Conservation (phyloP, 1,139 yeast genomes). For the Pichia sp. region DNA sequence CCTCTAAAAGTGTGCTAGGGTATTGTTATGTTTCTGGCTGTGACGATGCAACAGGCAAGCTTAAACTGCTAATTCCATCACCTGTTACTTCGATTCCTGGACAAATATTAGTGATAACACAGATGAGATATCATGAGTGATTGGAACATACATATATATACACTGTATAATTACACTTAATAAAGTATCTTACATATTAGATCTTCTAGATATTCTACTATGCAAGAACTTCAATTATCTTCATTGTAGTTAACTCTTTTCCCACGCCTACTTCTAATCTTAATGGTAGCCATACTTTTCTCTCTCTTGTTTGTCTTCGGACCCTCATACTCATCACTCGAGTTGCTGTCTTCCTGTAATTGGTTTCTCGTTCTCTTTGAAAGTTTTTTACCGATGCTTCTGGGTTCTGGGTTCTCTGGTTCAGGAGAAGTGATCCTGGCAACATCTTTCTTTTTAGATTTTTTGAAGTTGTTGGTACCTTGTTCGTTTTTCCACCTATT, state of each 20-base stretch:
- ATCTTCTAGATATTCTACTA: not conserved
- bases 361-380: not conserved
- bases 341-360: constrained; percentile 2
- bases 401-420: not conserved
- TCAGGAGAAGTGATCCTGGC: not conserved
- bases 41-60: constrained; percentile 62
- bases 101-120: constrained; percentile 62
- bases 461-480: not conserved
- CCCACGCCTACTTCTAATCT: constrained; percentile 9
- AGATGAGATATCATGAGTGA: constrained; percentile 65
- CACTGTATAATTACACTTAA: constrained; percentile 1
- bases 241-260: constrained; percentile 13
- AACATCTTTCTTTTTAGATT: constrained; percentile 5
- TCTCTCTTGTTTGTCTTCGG: not conserved
- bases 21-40: constrained; percentile 48
- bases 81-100: constrained; percentile 70
- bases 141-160: not conserved
- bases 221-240: not conserved
- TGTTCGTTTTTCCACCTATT: constrained; percentile 14
- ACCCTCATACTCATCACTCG: not conserved
- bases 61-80: constrained; percentile 76
- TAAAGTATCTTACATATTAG: not conserved
- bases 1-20: constrained; percentile 26
- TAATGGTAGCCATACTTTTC: not conserved
- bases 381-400: not conserved